These are phyloP conservation scores for Botrytis elliptica DNA, from an alignment of 2,329 filamentous ascomycete species.

Conservation along the genomic window DNA sequence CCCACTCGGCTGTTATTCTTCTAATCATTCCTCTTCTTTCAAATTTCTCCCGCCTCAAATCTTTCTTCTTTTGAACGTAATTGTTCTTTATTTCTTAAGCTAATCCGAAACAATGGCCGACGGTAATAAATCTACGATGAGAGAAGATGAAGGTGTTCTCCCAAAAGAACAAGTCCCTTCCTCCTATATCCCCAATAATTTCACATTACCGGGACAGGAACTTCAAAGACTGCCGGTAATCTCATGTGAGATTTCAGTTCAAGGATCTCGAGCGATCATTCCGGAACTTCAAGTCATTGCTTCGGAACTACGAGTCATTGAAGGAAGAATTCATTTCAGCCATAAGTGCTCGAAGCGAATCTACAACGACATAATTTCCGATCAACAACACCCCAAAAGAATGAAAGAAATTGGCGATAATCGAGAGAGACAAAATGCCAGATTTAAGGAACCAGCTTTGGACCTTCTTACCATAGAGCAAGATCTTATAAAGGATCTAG, in stretches of 20 bases:
- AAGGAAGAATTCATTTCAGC: neutral
- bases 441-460: neutral
- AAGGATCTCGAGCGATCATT: neutral
- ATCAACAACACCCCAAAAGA: neutral
- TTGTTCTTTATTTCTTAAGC: too few relatives aligned
- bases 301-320: neutral
- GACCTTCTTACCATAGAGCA: neutral
- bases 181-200: slow-evolving; percentile 10
- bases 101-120: neutral
- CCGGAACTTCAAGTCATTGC: slow-evolving; percentile 4
- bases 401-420: neutral
- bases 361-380: neutral
- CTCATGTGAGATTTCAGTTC: neutral
- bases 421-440: neutral
- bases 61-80: neutral
- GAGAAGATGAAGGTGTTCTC: neutral
- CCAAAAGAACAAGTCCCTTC: too few relatives aligned
- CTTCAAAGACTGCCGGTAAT: neutral
- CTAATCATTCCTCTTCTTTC: neutral
- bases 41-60: neutral
- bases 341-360: neutral
- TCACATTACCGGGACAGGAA: neutral
- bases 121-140: neutral
- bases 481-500: neutral
- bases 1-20: neutral